Percentiles rank a stretch among this genome's conserved stretches.
Evolutionary conservation across 208 protist genomes (phyloP).

Genomic region (Acanthamoeba sp.): DNA sequence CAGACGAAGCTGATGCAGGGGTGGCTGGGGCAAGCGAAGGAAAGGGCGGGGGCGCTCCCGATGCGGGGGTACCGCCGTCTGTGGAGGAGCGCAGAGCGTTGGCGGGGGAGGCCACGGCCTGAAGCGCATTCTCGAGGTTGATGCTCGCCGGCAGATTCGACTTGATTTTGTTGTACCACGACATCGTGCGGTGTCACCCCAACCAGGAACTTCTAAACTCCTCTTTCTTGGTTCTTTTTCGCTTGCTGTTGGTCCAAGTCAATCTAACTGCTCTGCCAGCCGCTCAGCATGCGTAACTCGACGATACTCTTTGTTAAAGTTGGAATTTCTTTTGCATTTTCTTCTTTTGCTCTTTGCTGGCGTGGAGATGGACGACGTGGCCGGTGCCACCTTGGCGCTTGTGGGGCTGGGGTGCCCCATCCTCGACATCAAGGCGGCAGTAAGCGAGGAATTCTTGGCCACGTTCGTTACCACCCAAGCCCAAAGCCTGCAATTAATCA

Average conservation of each 20-base stretch:
- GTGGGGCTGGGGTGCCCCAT: slow-evolving; percentile 37
- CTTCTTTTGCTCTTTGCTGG: background rate
- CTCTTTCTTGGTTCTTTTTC: background rate
- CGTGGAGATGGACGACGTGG: background rate
- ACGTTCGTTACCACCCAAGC: background rate
- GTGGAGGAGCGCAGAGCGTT: background rate
- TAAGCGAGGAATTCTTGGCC: background rate
- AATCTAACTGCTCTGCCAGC: background rate
- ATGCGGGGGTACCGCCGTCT: background rate
- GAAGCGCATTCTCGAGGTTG: background rate
- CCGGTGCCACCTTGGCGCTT: background rate
- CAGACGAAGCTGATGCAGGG: background rate
- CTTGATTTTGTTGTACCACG: slow-evolving; percentile 66
- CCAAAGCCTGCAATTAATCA: too few relatives aligned
- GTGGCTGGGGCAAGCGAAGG: background rate
- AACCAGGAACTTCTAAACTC: background rate
- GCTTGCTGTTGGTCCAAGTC: too few relatives aligned
- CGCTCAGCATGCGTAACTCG: too few relatives aligned
- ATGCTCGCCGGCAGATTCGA: background rate
- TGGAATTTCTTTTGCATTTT: background rate
- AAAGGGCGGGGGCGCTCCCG: background rate
- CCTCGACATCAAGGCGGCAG: slow-evolving; percentile 44
- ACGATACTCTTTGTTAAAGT: too few relatives aligned
- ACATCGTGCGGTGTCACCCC: too few relatives aligned
- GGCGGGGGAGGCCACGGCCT: slow-evolving; percentile 1